phyloP scores from a whole-genome alignment of 441 rosid species.

The Gossypium davidsonii region DNA sequence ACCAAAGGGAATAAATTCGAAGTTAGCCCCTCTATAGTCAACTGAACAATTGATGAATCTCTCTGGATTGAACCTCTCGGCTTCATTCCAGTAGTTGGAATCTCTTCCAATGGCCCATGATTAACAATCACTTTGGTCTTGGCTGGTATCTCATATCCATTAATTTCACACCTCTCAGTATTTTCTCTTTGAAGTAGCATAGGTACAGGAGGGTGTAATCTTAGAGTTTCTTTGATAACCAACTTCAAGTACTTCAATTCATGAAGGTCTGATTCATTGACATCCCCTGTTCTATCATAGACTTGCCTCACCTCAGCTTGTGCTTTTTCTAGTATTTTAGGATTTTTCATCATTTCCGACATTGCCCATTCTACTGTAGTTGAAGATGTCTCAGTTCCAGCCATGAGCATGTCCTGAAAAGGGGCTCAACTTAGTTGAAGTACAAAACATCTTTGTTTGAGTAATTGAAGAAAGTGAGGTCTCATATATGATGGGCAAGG shows the following conservation, averaged over 20 bases:
- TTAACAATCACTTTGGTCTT: constrained; percentile 14
- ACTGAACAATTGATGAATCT: constrained; percentile 19
- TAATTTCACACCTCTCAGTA: constrained; percentile 2
- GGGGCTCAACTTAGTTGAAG: neutral
- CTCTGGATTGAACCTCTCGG: constrained; percentile 26
- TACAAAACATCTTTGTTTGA: neutral
- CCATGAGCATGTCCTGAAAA: constrained; percentile 6
- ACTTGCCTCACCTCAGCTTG: neutral
- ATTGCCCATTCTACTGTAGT: constrained; percentile 25
- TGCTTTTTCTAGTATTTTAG: neutral
- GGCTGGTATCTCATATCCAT: constrained; percentile 17
- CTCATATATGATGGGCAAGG: too few relatives aligned
- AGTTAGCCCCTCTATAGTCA: constrained; percentile 21
- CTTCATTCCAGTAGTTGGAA: constrained; percentile 18
- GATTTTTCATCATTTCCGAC: constrained; percentile 20
- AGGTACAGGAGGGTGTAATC: constrained; percentile 29
- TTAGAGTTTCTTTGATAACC: constrained; percentile 33
- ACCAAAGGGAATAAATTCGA: constrained; percentile 28
- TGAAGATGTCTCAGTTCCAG: constrained; percentile 17
- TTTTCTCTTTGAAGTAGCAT: constrained; percentile 25
- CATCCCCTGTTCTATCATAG: neutral
- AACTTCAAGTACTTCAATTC: constrained; percentile 23
- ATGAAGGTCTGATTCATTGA: neutral
- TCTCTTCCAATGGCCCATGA: constrained; percentile 30
- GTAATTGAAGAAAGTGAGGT: too few relatives aligned